Evolutionary conservation across 768 basidiomycete genomes (phyloP), one percentile per base, ranked within the genome.

Genomic region (Boletus bicolor): DNA sequence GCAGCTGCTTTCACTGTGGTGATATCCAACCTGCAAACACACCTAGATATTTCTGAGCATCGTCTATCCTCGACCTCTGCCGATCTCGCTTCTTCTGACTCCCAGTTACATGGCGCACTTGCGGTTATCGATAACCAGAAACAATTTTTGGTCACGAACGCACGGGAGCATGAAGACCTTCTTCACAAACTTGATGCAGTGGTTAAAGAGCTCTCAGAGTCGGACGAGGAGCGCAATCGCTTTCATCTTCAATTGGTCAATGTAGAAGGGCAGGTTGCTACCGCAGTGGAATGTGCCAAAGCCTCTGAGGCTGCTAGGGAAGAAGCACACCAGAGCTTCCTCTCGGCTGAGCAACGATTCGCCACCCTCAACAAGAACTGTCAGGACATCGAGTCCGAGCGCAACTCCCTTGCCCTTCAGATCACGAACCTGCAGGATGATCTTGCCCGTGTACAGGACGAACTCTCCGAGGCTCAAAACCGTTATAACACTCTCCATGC

Each of bases 321-420:
- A 44, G 76, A 78, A 42, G 65, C 67, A 30, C 66, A 73, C 12
- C 72, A 60, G 26, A 49, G 42, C 19, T 60, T 68, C 19, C 62
- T 68, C n/a, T 55, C 67, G 51, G 57, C 60, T 1, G 75, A 79
- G 58, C 69, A 72, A 8, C 79, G 76, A 43, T 66, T 87, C 10
- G 56, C 66, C 6, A 76, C 77, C n/a, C 64, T 80, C 21, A 73
- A 74, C 6, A 73, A 77, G 47, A 68, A 77, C 15, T 75, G 83
- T 14, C 80, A 85, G 44, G 76, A 80, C 39, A 72, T 81, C 39
- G 86, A 87, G 63, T 80, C 85, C 0, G 81, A 87, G 62, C 83
- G 88, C 26, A 79, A 86, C 59, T 82, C 86, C 2, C 76, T 90
- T 19, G 71, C 74, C n/a, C 76, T 88, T 11, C 84, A 87, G 64